These are phyloP conservation scores for Tilletiaria anomala DNA, from an alignment of 1,284 basidiomycete species.

Conservation along the genomic window DNA sequence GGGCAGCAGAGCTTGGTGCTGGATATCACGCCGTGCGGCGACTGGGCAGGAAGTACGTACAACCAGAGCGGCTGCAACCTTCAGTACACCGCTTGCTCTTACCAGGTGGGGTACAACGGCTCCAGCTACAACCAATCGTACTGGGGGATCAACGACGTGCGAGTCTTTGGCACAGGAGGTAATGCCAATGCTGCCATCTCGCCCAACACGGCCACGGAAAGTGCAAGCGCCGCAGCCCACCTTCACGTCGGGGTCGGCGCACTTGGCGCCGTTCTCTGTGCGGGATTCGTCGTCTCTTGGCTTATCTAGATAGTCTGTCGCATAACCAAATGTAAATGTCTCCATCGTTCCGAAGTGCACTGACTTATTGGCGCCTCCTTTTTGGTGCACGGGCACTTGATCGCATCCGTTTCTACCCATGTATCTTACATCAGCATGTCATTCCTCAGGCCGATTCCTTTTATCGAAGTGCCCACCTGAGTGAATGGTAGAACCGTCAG, in stretches of 20 bases:
- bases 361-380: too few relatives aligned
- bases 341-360: too few relatives aligned
- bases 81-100: slow-evolving; percentile 17
- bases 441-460: neutral
- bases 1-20: slow-evolving; percentile 25
- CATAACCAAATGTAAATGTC: too few relatives aligned
- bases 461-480: neutral
- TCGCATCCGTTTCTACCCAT: neutral
- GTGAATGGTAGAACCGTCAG: neutral
- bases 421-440: neutral
- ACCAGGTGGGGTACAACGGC: slow-evolving; percentile 25
- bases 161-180: slow-evolving; percentile 18
- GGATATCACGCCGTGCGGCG: slow-evolving; percentile 33
- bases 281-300: slow-evolving; percentile 65
- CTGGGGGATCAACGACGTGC: slow-evolving; percentile 23
- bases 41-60: slow-evolving; percentile 22
- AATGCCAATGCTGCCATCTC: too few relatives aligned
- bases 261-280: too few relatives aligned
- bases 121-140: slow-evolving; percentile 16
- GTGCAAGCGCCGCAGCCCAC: too few relatives aligned
- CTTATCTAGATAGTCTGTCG: slow-evolving; percentile 47
- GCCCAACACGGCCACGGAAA: too few relatives aligned
- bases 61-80: slow-evolving; percentile 12
- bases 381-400: neutral
- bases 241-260: too few relatives aligned